Evolutionary conservation across 176 grass and related monocot genomes (phyloP), one percentile per base, ranked within the genome.

Genomic region (Coix lacrymajobi): DNA sequence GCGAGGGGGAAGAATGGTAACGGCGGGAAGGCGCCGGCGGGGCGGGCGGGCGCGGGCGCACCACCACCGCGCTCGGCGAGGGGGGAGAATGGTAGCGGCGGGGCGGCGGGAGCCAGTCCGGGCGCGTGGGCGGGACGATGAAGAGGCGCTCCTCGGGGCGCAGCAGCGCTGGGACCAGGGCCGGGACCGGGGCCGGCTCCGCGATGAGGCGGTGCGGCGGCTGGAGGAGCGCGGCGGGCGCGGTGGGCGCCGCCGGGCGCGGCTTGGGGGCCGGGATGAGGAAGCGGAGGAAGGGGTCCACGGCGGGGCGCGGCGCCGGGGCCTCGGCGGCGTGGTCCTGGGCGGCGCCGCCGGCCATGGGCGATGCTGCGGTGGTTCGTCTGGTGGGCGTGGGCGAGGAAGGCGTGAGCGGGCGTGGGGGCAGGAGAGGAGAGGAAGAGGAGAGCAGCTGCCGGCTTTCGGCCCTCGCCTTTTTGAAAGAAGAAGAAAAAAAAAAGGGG

Each of bases 161-260:
- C 15, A 16, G 28, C 15, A 17, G 29, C 1, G 1, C n/a, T n/a
- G n/a, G n/a, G n/a, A n/a, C n/a, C n/a, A n/a, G n/a, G n/a, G n/a
- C 7, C 17, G 45, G 71, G 14, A 25, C 19, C 54, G 25, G 37
- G 4, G 43, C 51, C 70, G 69, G 64, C 4, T 24, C 76, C 44
- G 78, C 49, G 61, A 88, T 3, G 79, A 92, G 90, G 78, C 30
- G 15, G 86, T 92, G 90, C 30, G 86, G 90, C 60, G 83, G 82
- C 40, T 30, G 73, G 49, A 66, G 30, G 33, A 19, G 69, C 4
- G 61, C 81, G 46, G 80, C 26, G 20, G 78, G 19, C 16, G 66
- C 16, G 16, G 52, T 6, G 16, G 36, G 38, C 14, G 25, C 31
- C 29, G 75, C 15, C 10, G 3, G 36, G 69, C 28, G 24, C 34